A percentile compares a stretch with the other conserved stretches of the same genome.
These are phyloP conservation scores for Zychaea mexicana DNA, from an alignment of 371 early-diverging fungal genomes.

Conservation along the genomic window DNA sequence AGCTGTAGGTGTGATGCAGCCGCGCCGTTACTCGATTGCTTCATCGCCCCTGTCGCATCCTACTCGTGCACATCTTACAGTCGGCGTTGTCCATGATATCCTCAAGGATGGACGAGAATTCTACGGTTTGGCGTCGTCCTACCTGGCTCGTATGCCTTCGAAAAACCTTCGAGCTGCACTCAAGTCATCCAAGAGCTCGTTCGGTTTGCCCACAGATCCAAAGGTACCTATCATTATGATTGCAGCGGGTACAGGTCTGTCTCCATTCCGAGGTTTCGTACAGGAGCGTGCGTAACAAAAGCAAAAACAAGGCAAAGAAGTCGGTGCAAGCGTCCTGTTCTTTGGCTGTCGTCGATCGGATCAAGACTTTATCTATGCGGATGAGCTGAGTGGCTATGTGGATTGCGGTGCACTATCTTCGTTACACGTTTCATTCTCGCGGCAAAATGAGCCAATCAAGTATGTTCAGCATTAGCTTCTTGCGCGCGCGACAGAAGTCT, in stretches of 20 bases:
- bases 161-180: conserved; percentile 31
- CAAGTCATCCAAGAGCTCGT: conserved; percentile 47
- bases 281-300: conserved; percentile 36
- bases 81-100: conserved; percentile 47
- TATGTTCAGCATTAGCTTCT: conserved; percentile 50
- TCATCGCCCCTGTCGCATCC: conserved; percentile 42
- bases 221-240: conserved; percentile 58
- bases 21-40: conserved; percentile 61
- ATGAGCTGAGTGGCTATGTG: conserved; percentile 61
- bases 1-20: conserved; percentile 47
- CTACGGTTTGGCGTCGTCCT: conserved; percentile 46
- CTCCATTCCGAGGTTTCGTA: conserved; percentile 88
- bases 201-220: conserved; percentile 41
- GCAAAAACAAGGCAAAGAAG: conserved; percentile 20
- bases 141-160: conserved; percentile 13
- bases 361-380: conserved; percentile 73
- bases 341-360: conserved; percentile 80
- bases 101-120: conserved; percentile 39
- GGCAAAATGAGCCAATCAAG: conserved; percentile 24
- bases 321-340: conserved; percentile 56
- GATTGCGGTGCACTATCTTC: conserved; percentile 45
- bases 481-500: conserved; percentile 33
- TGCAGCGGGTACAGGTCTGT: conserved; percentile 82
- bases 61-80: conserved; percentile 30
- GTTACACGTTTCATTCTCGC: conserved; percentile 76